Conservation (phyloP, 1,139 yeast species). For the Casaregolazyma lundiana region DNA sequence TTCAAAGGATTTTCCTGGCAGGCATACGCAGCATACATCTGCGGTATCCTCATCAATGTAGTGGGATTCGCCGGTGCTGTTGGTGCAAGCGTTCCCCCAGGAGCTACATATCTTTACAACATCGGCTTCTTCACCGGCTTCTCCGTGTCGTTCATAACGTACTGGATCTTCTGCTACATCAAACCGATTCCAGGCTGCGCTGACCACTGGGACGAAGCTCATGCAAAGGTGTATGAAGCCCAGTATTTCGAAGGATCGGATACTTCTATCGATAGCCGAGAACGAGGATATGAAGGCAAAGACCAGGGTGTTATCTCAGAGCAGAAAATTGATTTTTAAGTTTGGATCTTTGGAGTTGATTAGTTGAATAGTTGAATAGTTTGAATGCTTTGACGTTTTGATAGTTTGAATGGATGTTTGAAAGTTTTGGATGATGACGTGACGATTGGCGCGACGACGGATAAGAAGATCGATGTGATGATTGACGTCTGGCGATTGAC, state of each 20-base stretch:
- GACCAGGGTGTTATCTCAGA: not conserved
- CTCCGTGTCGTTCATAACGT: constrained; percentile 48
- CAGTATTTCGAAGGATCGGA: constrained; percentile 9
- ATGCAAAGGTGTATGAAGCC: constrained; percentile 44
- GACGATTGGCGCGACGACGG: no score
- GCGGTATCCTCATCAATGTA: constrained; percentile 65
- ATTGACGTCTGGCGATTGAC: no score
- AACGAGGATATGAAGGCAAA: not conserved
- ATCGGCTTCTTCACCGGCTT: constrained; percentile 76
- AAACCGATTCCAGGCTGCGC: constrained; percentile 59
- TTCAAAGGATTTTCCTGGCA: constrained; percentile 75
- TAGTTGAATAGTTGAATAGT: no score
- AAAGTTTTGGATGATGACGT: no score
- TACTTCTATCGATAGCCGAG: not conserved
- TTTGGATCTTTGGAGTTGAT: no score
- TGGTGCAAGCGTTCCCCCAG: constrained; percentile 66
- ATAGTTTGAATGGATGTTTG: no score
- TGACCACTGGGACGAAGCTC: constrained; percentile 61
- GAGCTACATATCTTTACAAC: constrained; percentile 69
- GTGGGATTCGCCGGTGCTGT: constrained; percentile 86
- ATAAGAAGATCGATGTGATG: no score
- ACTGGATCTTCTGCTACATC: constrained; percentile 45
- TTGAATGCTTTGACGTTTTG: no score
- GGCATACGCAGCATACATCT: constrained; percentile 34
- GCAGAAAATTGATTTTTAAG: not conserved